Percentiles rank a stretch among this genome's conserved stretches.
phyloP scores from a whole-genome alignment of 2,329 filamentous ascomycete species.

The Ophiostoma australiae region DNA sequence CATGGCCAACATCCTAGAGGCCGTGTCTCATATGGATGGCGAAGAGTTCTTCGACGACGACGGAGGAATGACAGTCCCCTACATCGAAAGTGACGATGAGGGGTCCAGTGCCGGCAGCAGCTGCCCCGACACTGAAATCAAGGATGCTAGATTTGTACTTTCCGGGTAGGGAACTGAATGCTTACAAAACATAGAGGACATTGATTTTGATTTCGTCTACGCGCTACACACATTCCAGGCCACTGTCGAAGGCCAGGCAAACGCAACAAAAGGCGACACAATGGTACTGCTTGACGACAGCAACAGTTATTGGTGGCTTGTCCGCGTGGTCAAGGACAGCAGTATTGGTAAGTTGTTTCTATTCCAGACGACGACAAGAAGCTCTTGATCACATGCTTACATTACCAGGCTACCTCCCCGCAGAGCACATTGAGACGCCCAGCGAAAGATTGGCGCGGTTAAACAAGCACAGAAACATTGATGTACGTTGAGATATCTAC shows the following conservation, averaged over 20 bases:
- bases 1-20: not conserved
- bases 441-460: constrained; percentile 87
- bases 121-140: constrained; percentile 48
- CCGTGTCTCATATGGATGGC: not conserved
- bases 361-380: too few species aligned
- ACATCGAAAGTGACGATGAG: constrained; percentile 29
- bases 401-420: constrained; percentile 77
- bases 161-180: constrained; percentile 70
- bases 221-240: constrained; percentile 96
- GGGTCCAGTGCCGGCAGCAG: constrained; percentile 53
- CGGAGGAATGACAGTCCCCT: constrained; percentile 24
- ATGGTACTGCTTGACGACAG: constrained; percentile 98
- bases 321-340: constrained; percentile 93
- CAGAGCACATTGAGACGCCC: constrained; percentile 96
- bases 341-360: constrained; percentile 62
- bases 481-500: constrained; percentile 57
- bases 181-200: constrained; percentile 95
- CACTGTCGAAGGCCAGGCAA: constrained; percentile 95
- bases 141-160: constrained; percentile 61
- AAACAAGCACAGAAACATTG: constrained; percentile 97
- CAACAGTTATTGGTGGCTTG: constrained; percentile 99
- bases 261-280: constrained; percentile 95
- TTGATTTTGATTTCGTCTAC: constrained; percentile 99
- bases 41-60: constrained; percentile 17
- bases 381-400: constrained; percentile 13